phyloP scores from a whole-genome alignment of 129 eudicot genomes.

The Artemisia annua region DNA sequence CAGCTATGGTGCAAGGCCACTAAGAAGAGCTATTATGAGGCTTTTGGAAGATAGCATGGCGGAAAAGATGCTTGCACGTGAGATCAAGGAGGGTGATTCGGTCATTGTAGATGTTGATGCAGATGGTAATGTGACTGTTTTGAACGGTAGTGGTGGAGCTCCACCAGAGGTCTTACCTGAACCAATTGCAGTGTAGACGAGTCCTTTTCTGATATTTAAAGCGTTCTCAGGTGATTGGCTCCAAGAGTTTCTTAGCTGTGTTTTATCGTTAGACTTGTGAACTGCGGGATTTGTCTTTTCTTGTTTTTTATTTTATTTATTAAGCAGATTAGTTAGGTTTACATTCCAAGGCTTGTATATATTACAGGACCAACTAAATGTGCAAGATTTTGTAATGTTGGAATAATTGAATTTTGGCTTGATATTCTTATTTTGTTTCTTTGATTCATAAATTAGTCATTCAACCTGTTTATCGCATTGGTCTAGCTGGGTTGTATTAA shows the following conservation, averaged over 20 bases:
- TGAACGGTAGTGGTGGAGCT: conserved; percentile 62
- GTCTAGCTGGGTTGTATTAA: background rate
- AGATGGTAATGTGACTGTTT: conserved; percentile 50
- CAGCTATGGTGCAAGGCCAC: conserved; percentile 56
- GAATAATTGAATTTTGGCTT: background rate
- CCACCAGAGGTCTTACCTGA: conserved; percentile 46
- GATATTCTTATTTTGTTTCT: background rate
- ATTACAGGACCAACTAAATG: conserved; percentile 25
- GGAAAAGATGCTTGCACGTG: conserved; percentile 42
- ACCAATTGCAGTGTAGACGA: conserved; percentile 23
- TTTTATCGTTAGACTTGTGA: conserved; percentile 4
- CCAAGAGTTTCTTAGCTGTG: conserved; percentile 4
- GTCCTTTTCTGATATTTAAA: background rate
- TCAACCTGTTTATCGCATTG: background rate
- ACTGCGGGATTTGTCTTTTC: background rate
- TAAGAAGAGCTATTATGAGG: conserved; percentile 45
- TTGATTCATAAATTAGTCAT: background rate
- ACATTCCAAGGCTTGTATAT: conserved; percentile 33
- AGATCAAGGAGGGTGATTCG: conserved; percentile 43
- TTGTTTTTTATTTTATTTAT: background rate
- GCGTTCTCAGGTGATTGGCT: background rate
- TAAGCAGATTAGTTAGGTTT: conserved; percentile 29
- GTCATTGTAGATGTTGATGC: conserved; percentile 38
- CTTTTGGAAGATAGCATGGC: conserved; percentile 53
- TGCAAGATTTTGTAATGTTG: conserved; percentile 35